Percentiles rank a stretch among this genome's conserved stretches.
Evolutionary conservation across 2,329 filamentous ascomycete genomes (phyloP).

Genomic region (Neonectria neomacrospora): DNA sequence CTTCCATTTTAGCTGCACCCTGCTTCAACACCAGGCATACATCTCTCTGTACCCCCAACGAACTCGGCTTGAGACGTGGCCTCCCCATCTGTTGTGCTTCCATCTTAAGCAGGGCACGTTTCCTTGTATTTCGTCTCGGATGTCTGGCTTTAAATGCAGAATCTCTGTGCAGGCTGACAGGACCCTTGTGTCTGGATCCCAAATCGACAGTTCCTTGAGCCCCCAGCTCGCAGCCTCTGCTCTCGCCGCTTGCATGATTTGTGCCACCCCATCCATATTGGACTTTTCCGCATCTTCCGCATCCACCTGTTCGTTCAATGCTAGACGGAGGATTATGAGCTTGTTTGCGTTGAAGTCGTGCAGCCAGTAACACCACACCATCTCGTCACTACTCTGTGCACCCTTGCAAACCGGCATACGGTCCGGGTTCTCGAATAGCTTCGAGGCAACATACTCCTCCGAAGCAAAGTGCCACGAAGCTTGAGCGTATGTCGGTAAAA

Average conservation of each 20-base stretch:
- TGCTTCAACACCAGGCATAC: background rate
- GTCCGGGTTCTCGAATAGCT: background rate
- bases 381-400: background rate
- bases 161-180: background rate
- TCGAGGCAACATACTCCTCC: constrained; percentile 2
- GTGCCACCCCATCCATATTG: background rate
- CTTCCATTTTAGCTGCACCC: background rate
- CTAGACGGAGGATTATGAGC: background rate
- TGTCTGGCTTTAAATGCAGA: background rate
- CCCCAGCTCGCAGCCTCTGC: background rate
- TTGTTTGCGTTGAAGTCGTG: constrained; percentile 4
- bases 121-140: background rate
- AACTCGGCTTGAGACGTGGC: background rate
- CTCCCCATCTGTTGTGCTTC: background rate
- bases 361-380: constrained; percentile 5
- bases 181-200: background rate
- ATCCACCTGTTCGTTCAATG: background rate
- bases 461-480: constrained; percentile 4
- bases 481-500: background rate
- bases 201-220: background rate
- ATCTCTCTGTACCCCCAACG: background rate
- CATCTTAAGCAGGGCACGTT: background rate
- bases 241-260: background rate
- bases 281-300: background rate
- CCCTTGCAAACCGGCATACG: background rate